Evolutionary conservation across 148 eudicot genomes (phyloP), one percentile per base, ranked within the genome.

Genomic region (Nepenthes mirabilis): DNA sequence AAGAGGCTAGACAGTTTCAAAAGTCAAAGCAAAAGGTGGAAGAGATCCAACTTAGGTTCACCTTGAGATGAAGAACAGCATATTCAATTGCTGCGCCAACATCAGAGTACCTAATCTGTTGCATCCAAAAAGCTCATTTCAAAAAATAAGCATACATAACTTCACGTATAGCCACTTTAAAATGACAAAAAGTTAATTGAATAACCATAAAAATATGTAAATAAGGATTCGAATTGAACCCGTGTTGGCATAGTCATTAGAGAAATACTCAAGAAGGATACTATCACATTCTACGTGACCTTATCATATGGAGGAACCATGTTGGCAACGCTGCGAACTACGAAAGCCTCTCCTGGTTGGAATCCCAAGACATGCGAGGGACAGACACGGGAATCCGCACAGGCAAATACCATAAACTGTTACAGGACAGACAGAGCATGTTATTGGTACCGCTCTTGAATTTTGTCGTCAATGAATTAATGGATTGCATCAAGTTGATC

Each of bases 381-480:
- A 63, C 98, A 93, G 40, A 93, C 96, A 61, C 96, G 75, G 54
- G 98, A 93, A 72, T 93, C 98, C 71, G 87, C 97, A 77, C 99
- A 94, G 70, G 99, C 91, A 74, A 94, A 77, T 67, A 89, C 89
- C 76, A 82, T 71, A 68, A 94, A 89, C 99, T 89, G 90, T 72
- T 57, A 60, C 62, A 36, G 43, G 68, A 74, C 68, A 37, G 80
- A 80, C 68, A 80, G 82, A 23, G 70, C 65, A 59, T 61, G 45
- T 8, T 3, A 40, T 40, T 8, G 8, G 45, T 40, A 40, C 8
- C 45, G 8, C 23, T 23, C 23, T 23, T 23, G 23, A 23, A 23
- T 23, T 23, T 40, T 40, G 8, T 40, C 8, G 4, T 40, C 45
- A 40, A 8, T 40, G 45, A 8, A 40, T 40, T 4, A 40, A 4